Evolutionary conservation across 2,329 filamentous ascomycete genomes (phyloP).

Genomic region (Cadophora sp.): DNA sequence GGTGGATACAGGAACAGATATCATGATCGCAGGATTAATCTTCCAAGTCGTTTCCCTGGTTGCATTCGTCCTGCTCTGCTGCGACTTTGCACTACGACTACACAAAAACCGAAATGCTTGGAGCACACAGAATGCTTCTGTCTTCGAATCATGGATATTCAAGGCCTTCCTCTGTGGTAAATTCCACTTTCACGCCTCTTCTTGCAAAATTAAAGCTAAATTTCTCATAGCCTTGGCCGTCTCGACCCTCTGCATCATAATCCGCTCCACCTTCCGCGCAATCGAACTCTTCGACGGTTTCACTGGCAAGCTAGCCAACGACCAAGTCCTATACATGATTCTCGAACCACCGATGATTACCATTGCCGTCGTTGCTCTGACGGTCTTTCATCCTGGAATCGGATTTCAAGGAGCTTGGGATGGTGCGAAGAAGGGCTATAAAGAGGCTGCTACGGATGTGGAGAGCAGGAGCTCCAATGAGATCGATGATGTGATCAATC

Average conservation of each 20-base stretch:
- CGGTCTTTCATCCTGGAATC: too few relatives aligned
- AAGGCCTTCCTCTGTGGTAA: slow-evolving; percentile 23
- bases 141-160: slow-evolving; percentile 27
- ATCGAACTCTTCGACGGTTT: too few relatives aligned
- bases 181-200: neutral
- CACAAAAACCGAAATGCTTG: slow-evolving; percentile 19
- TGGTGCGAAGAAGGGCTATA: too few relatives aligned
- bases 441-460: too few relatives aligned
- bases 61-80: slow-evolving; percentile 42
- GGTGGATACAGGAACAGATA: slow-evolving; percentile 53
- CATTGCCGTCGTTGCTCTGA: too few relatives aligned
- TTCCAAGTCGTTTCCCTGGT: slow-evolving; percentile 46
- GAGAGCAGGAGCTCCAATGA: too few relatives aligned
- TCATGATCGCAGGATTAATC: slow-evolving; percentile 56
- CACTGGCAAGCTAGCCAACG: too few relatives aligned
- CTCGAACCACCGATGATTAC: too few relatives aligned
- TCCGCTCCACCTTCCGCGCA: slow-evolving; percentile 48
- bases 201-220: neutral
- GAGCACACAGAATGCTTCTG: slow-evolving; percentile 10
- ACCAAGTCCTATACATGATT: too few relatives aligned
- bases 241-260: slow-evolving; percentile 60
- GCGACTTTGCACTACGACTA: slow-evolving; percentile 30
- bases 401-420: too few relatives aligned
- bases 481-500: too few relatives aligned
- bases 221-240: slow-evolving; percentile 45